Evolutionary conservation across 106 monocot genomes (phyloP).

Genomic region (Posidonia australis): DNA sequence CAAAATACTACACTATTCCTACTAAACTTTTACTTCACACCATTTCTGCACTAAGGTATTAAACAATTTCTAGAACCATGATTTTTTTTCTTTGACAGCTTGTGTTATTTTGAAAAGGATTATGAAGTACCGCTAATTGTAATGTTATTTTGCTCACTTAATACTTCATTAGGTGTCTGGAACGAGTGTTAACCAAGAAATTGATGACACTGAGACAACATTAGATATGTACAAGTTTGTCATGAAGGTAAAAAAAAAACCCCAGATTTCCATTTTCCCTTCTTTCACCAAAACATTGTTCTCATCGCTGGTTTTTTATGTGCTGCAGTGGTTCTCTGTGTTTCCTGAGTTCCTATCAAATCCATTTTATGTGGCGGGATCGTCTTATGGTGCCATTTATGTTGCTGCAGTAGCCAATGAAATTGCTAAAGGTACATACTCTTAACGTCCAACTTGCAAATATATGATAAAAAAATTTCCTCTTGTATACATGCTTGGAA

Average conservation of each 20-base stretch:
- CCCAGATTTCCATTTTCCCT: background rate
- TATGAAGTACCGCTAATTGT: no score
- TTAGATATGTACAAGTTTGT: conserved; percentile 8
- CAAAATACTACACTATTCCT: no score
- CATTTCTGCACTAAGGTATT: no score
- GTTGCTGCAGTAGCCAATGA: conserved; percentile 33
- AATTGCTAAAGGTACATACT: conserved; percentile 31
- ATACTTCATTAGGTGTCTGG: background rate
- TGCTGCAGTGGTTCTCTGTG: conserved; percentile 41
- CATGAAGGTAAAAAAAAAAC: background rate
- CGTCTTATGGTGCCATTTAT: conserved; percentile 38
- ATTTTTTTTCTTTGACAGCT: no score
- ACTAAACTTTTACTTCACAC: no score
- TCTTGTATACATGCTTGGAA: no score
- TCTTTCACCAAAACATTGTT: background rate
- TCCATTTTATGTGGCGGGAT: conserved; percentile 48
- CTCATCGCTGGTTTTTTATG: background rate
- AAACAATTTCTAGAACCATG: no score
- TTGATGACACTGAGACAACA: conserved; percentile 8
- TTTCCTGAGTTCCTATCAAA: conserved; percentile 49
- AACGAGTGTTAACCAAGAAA: background rate
- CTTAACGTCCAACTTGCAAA: background rate
- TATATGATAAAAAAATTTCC: no score
- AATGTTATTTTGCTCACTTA: no score
- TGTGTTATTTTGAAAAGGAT: no score